Base-by-base conservation (phyloP, 1,284 basidiomycete species). In the Phellopilus nigrolimitatus region DNA sequence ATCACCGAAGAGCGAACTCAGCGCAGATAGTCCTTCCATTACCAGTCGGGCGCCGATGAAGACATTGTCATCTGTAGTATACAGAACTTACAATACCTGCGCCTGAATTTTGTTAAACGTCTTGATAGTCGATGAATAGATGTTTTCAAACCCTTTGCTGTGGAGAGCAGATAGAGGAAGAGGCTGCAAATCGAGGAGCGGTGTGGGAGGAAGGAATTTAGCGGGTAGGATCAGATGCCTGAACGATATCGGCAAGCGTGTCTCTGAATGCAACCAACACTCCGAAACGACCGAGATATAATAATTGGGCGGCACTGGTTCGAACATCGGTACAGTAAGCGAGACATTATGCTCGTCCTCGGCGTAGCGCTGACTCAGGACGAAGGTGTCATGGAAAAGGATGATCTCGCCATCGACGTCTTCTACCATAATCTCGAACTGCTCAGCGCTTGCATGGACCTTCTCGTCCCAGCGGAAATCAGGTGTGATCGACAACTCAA, bases 31-130 rank as follows among this genome's bases (percentile, higher is more conserved):
- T 98, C 78, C 99, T 99, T 27, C 97, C 95, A 53, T 89, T 93
- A 8, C 97, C 95, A 0, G 94, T 94, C 0, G 97, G 0, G 95
- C 95, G 21, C 94, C 95, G 52, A 99, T 84, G 63, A 99, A 92
- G 36, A 95, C 87, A 61, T 94, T 97, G 64, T 98, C 95, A 64
- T 98, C 94, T 0, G 92, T 88, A 0, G 91, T 95, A 68, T 95
- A 99, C 0, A 99, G 74, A 0, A 95, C 93, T 61, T 98, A 95
- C 84, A 98, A 99, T 31, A 97, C 93, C 70, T 99, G 97, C 0
- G 94, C 98, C 67, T 99, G 97, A 59, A 98, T 97, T 72, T 97
- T 98, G 80, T 99, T 99, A 78, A 98, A 97, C 0, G 79, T 81
- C 55, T 82, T 74, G 57, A 95, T 86, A 0, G 78, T 79, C 13